phyloP scores from a whole-genome alignment of 441 rosid species.

The Adansonia gregorii region DNA sequence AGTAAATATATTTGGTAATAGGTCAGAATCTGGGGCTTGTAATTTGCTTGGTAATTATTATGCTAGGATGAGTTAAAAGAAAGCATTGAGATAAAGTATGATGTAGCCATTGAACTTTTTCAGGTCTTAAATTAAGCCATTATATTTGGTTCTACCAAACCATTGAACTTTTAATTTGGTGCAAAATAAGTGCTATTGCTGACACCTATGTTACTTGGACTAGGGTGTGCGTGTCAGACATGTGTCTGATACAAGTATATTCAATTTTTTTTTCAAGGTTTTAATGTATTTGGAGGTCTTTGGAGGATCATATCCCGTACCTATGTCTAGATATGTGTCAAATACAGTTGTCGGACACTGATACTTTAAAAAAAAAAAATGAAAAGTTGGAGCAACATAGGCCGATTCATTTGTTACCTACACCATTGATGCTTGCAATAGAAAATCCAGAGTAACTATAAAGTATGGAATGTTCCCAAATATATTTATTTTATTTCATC shows the following conservation, averaged over 20 bases:
- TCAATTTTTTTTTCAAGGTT: no score
- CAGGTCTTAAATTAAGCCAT: constrained; percentile 3
- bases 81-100: not conserved
- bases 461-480: constrained; percentile 11
- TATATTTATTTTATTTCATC: not conserved
- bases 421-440: not conserved
- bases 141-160: not conserved
- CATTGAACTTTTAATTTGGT: constrained; percentile 8
- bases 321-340: no score
- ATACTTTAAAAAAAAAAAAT: no score
- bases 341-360: no score
- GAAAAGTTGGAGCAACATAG: no score
- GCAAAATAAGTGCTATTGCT: not conserved
- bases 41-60: not conserved
- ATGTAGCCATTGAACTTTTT: not conserved
- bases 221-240: no score
- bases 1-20: not conserved
- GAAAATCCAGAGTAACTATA: not conserved
- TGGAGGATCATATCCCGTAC: no score
- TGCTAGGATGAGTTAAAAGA: not conserved
- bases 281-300: no score
- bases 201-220: no score
- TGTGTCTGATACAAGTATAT: no score
- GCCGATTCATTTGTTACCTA: not conserved
- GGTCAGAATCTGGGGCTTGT: not conserved